phyloP scores from a whole-genome alignment of 176 grass and related monocot species.

The Carex parvula region DNA sequence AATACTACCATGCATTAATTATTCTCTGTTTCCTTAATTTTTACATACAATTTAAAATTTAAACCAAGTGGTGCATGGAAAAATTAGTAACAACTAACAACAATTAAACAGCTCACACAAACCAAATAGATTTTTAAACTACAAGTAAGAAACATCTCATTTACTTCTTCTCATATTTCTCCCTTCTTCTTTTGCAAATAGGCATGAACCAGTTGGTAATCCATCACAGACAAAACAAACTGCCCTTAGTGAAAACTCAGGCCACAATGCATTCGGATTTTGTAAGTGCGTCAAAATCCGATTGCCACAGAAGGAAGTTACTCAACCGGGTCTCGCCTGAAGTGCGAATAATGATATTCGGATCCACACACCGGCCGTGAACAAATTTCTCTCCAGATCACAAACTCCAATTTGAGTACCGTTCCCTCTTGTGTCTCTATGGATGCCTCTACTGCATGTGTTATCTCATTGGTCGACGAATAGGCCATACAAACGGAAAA shows the following conservation, averaged over 20 bases:
- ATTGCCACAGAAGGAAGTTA: constrained; percentile 91
- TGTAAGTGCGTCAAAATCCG: constrained; percentile 60
- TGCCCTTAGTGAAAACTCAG: constrained; percentile 58
- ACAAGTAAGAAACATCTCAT: constrained; percentile 22
- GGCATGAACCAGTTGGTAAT: constrained; percentile 56
- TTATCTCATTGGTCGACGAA: constrained; percentile 77
- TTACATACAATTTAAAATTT: not conserved
- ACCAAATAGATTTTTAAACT: not conserved
- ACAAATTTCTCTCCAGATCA: constrained; percentile 63
- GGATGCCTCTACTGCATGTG: constrained; percentile 41
- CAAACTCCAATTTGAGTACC: constrained; percentile 23
- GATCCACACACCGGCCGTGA: constrained; percentile 49
- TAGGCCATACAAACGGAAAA: constrained; percentile 81
- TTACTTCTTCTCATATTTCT: constrained; percentile 32
- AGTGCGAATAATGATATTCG: constrained; percentile 71
- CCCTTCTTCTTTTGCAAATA: constrained; percentile 47
- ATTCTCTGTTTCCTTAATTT: not conserved
- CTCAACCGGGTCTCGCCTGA: constrained; percentile 73
- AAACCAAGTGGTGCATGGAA: no score
- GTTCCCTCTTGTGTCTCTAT: constrained; percentile 30
- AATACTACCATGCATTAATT: not conserved
- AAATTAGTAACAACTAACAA: not conserved
- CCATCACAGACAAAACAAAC: constrained; percentile 53
- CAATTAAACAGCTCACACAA: not conserved
- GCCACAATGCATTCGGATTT: constrained; percentile 59